Conservation (phyloP, 1,139 yeast genomes). For the Geotrichum klebahnii region DNA sequence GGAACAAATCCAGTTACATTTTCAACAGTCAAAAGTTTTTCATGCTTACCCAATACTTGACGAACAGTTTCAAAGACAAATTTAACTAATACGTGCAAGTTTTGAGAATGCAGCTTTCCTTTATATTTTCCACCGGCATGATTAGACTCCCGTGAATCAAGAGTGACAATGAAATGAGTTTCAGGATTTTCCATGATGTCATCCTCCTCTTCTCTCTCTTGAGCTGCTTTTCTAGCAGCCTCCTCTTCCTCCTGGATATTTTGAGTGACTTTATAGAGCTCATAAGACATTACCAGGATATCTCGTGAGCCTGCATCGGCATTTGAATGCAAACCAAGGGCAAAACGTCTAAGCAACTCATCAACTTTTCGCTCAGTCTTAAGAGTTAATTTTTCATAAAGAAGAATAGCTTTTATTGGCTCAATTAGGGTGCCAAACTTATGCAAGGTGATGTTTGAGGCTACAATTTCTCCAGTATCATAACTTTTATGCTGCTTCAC, state of each 20-base stretch:
- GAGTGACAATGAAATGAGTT: constrained; percentile 65
- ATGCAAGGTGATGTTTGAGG: constrained; percentile 59
- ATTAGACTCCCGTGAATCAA: constrained; percentile 51
- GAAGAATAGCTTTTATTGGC: constrained; percentile 62
- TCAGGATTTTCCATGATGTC: constrained; percentile 34
- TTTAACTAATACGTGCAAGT: constrained; percentile 53
- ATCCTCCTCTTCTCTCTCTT: constrained; percentile 34
- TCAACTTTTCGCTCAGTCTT: constrained; percentile 73
- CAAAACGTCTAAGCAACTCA: constrained; percentile 69
- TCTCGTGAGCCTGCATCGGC: constrained; percentile 54
- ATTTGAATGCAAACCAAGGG: constrained; percentile 74
- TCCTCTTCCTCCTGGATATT: constrained; percentile 33
- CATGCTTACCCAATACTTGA: constrained; percentile 60
- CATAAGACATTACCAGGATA: constrained; percentile 68
- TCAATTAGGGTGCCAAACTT: constrained; percentile 57
- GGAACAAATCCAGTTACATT: constrained; percentile 76
- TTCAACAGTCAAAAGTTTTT: constrained; percentile 50
- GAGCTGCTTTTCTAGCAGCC: constrained; percentile 26
- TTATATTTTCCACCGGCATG: constrained; percentile 3
- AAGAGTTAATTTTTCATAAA: constrained; percentile 61
- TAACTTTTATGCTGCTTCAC: constrained; percentile 84
- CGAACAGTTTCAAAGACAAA: constrained; percentile 76
- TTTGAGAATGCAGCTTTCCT: constrained; percentile 29
- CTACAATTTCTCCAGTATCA: constrained; percentile 77
- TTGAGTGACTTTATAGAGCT: constrained; percentile 58